Base-by-base conservation (phyloP, 164 flowering plant genomes). In the Pachysandra terminalis region DNA sequence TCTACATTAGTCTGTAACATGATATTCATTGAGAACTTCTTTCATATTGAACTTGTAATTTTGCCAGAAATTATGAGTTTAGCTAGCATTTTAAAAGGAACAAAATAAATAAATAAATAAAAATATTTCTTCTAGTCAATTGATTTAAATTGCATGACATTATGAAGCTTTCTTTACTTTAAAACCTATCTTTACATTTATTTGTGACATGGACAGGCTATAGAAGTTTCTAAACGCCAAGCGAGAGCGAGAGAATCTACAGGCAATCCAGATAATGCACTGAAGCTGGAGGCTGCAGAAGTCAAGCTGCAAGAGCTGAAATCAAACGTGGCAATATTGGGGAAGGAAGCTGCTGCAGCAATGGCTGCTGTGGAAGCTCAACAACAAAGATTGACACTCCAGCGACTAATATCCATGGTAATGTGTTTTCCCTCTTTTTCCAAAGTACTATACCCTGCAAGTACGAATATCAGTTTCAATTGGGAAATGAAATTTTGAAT, bases 311-410 rank as follows among this genome's bases (percentile, higher is more conserved):
- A 84, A 23, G 97, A 95, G 53, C 83, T 95, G 53, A 92, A 88
- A 75, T 85, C 91, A 56, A 90, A 88, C 78, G 80, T 86, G 85
- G 81, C 81, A 68, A 78, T 74, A 59, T 77, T 91, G 78, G 96
- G 97, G 59, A 94, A 90, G 81, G 98, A 94, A 83, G 98, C 98
- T 73, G 79, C 85, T 16, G 86, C 97, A 26, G 90, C 98, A 63
- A 91, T 94, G 97, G 81, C 94, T 73, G 93, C 96, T 74, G 97
- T 94, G 52, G 98, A 94, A 83, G 88, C 85, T 57, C 98, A 94
- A 78, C 98, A 94, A 55, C 98, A 91, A 67, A 87, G 96, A 63
- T 72, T 91, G 77, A 94, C 98, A 35, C 88, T 91, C 23, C 97
- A 94, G 64, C 79, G 96, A 52, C 89, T 94, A 55, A 84, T 91